Conservation (phyloP, 2,329 filamentous ascomycete species). For the Anthostomella pinea region DNA sequence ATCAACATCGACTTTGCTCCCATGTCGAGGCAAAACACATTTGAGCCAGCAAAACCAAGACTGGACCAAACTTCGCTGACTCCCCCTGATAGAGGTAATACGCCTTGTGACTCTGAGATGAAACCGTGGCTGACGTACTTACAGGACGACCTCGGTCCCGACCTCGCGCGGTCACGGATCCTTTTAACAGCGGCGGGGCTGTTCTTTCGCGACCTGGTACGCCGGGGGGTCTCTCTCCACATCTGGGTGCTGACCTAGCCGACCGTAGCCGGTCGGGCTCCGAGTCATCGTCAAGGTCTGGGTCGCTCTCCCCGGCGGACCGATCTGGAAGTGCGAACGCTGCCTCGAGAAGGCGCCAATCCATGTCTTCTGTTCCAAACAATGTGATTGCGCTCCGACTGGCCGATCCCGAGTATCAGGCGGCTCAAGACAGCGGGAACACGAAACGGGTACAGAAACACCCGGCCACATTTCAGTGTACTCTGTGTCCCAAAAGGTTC, state of each 20-base stretch:
- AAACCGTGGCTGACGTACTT: slow-evolving; percentile 20
- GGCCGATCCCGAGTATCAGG: slow-evolving; percentile 82
- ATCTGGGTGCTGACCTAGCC: slow-evolving; percentile 44
- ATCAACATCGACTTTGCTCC: slow-evolving; percentile 95
- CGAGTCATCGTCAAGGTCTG: slow-evolving; percentile 31
- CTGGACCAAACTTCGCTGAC: slow-evolving; percentile 76
- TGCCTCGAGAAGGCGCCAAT: slow-evolving; percentile 54
- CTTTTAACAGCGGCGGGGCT: slow-evolving; percentile 49
- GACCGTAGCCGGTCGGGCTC: slow-evolving; percentile 42
- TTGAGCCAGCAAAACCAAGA: slow-evolving; percentile 63
- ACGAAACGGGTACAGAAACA: slow-evolving; percentile 93
- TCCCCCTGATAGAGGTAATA: slow-evolving; percentile 69
- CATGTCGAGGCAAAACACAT: slow-evolving; percentile 62
- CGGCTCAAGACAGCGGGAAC: slow-evolving; percentile 56
- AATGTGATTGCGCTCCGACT: slow-evolving; percentile 80
- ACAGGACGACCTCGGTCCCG: slow-evolving; percentile 48
- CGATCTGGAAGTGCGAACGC: slow-evolving; percentile 45
- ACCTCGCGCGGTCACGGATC: slow-evolving; percentile 58
- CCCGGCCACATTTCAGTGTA: slow-evolving; percentile 94
- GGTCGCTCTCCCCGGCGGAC: slow-evolving; percentile 58
- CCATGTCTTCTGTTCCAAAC: slow-evolving; percentile 60
- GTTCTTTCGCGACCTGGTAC: slow-evolving; percentile 39
- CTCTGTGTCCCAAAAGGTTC: slow-evolving; percentile 89
- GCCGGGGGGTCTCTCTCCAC: slow-evolving; percentile 48
- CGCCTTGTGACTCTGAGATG: slow-evolving; percentile 5